Evolutionary conservation across 1,139 yeast genomes (phyloP), one percentile per base, ranked within the genome.

Genomic region (Hemisphaericaspora xylanilytica): DNA sequence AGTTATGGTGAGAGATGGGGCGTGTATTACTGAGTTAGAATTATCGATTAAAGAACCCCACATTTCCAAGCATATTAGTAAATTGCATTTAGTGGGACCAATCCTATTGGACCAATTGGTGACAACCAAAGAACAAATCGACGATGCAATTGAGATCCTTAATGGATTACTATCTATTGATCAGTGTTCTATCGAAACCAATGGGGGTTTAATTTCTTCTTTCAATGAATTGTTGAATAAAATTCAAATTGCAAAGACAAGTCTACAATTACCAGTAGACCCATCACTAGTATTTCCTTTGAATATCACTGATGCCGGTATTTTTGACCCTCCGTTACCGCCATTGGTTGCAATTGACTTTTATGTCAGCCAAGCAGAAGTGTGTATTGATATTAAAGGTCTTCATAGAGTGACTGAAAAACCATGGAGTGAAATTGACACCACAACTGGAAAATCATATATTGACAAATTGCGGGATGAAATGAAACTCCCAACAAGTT

Each of bases 281-380:
- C 76, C 77, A 1, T 39, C 38, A 14, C 52, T 70, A 12, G 72
- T 71, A 14, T 71, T 71, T 43, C 77, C 77, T 5, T 37, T 51
- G 15, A 62, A 70, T 39, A 58, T 62, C 4, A 55, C 65, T 1
- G 50, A 57, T 0, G 40, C 54, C 0, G 39, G 45, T 10, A 34
- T 44, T 22, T 71, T 68, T 43, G 63, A 62, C 32, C 76, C 76
- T 2, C 58, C 50, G 15, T 53, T 71, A 16, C 55, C 64, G 5
- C 47, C 54, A 4, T 55, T 55, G 27, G 50, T 67, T 10, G 57
- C 75, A 5, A 48, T 70, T 15, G 77, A 71, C 42, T 44, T 70
- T 27, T 71, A 71, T 46, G 55, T 71, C 33, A 65, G 63, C 43
- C 76, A 70, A 53, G 74, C 75, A 1, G 75, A 70, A 46, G 54